Evolutionary conservation across 2,329 filamentous ascomycete species (phyloP).

Genomic region (Penicillium corylophilum): DNA sequence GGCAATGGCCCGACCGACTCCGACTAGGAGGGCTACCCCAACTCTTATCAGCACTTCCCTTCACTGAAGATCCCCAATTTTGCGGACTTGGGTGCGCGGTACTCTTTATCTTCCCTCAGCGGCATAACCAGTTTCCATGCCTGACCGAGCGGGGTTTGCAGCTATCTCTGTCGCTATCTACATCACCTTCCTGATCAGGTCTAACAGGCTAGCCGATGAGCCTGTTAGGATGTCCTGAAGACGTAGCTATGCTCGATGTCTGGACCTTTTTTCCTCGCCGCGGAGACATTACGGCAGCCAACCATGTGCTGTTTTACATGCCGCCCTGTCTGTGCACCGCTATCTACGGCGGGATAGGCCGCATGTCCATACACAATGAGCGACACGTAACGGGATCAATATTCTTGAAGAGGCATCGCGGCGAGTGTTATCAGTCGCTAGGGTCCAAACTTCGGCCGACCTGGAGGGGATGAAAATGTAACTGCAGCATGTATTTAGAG

Average conservation of each 20-base stretch:
- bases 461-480: not conserved
- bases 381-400: not conserved
- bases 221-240: not conserved
- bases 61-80: not conserved
- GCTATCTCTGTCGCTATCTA: not conserved
- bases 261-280: not conserved
- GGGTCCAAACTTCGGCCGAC: not conserved
- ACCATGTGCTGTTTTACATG: not conserved
- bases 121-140: not conserved
- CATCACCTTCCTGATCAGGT: constrained; percentile 8
- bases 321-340: constrained; percentile 2
- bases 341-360: constrained; percentile 1
- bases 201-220: not conserved
- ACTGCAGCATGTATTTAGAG: not conserved
- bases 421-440: constrained; percentile 1
- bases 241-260: not conserved
- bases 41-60: not conserved
- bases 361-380: not conserved
- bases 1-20: not conserved
- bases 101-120: not conserved
- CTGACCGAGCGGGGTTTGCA: not conserved
- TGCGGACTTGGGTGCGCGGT: not conserved
- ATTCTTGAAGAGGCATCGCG: constrained; percentile 4
- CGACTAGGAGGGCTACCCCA: not conserved
- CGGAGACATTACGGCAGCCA: not conserved